These are phyloP conservation scores for Penicillium verrucosum DNA, from an alignment of 2,329 filamentous ascomycete genomes.

Conservation along the genomic window DNA sequence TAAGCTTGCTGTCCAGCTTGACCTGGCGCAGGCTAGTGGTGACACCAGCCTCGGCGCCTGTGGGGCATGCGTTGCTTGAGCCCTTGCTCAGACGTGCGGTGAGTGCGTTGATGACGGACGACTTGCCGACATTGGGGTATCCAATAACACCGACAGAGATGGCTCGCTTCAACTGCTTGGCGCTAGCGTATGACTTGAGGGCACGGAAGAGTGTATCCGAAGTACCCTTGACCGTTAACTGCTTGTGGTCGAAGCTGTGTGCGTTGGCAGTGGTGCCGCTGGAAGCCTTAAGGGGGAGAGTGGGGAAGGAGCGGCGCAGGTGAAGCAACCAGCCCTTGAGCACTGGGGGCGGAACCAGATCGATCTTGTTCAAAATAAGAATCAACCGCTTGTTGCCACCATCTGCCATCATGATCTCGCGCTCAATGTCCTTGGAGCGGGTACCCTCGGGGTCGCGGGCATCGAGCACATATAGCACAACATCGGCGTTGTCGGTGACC, in stretches of 20 bases:
- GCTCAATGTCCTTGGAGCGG: conserved; percentile 84
- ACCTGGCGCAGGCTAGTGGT: conserved; percentile 85
- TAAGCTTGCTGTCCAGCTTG: conserved; percentile 92
- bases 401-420: conserved; percentile 84
- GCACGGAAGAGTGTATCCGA: conserved; percentile 82
- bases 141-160: conserved; percentile 91
- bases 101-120: conserved; percentile 91
- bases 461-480: conserved; percentile 89
- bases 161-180: conserved; percentile 80
- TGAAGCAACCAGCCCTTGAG: conserved; percentile 81
- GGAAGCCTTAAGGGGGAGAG: conserved; percentile 81
- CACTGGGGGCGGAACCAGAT: conserved; percentile 77
- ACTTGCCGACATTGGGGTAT: conserved; percentile 95
- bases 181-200: conserved; percentile 81
- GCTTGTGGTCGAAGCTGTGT: conserved; percentile 87
- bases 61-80: conserved; percentile 68
- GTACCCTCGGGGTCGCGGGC: conserved; percentile 89
- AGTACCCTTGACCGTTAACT: conserved; percentile 81
- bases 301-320: conserved; percentile 85
- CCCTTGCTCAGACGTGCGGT: conserved; percentile 69
- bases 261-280: conserved; percentile 79
- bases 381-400: conserved; percentile 82
- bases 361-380: conserved; percentile 92
- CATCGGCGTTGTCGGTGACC: conserved; percentile 83
- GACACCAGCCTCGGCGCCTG: conserved; percentile 86